phyloP scores from a whole-genome alignment of 257 asterid species.

The Asclepias syriaca region DNA sequence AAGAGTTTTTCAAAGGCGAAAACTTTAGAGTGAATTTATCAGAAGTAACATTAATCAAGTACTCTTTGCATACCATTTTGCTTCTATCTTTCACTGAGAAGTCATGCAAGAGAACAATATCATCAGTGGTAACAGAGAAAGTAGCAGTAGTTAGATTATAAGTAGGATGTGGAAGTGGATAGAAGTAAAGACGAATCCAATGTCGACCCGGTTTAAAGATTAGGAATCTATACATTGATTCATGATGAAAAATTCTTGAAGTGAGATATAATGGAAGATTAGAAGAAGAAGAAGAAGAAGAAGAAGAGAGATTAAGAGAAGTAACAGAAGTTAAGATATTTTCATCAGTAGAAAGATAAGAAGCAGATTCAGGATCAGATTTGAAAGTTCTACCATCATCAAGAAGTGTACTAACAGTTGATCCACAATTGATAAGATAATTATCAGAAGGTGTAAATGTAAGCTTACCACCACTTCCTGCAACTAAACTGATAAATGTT shows the following conservation, averaged over 20 bases:
- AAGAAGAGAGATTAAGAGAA: conserved; percentile 24
- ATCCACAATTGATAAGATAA: conserved; percentile 75
- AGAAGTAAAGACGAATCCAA: conserved; percentile 66
- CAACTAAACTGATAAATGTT: conserved; percentile 10
- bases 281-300: conserved; percentile 25
- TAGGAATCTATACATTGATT: conserved; percentile 67
- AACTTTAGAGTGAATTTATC: conserved; percentile 61
- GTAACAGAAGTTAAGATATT: conserved; percentile 42
- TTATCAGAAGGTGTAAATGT: conserved; percentile 52
- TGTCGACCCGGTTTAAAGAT: conserved; percentile 55
- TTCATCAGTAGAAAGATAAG: conserved; percentile 74
- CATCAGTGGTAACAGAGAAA: conserved; percentile 52
- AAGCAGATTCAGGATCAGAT: conserved; percentile 71
- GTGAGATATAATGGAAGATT: conserved; percentile 36
- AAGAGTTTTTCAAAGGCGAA: conserved; percentile 62
- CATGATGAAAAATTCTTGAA: conserved; percentile 57
- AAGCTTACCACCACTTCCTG: conserved; percentile 12
- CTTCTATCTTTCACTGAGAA: conserved; percentile 51
- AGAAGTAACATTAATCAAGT: conserved; percentile 61
- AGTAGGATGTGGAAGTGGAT: conserved; percentile 56
- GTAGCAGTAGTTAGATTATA: conserved; percentile 58
- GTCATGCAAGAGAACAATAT: conserved; percentile 61
- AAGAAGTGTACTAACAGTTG: conserved; percentile 41
- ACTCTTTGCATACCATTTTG: conserved; percentile 53
- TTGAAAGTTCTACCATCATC: conserved; percentile 73